Base-by-base conservation (phyloP, 371 early-diverging fungal species). In the Cokeromyces recurvatus region DNA sequence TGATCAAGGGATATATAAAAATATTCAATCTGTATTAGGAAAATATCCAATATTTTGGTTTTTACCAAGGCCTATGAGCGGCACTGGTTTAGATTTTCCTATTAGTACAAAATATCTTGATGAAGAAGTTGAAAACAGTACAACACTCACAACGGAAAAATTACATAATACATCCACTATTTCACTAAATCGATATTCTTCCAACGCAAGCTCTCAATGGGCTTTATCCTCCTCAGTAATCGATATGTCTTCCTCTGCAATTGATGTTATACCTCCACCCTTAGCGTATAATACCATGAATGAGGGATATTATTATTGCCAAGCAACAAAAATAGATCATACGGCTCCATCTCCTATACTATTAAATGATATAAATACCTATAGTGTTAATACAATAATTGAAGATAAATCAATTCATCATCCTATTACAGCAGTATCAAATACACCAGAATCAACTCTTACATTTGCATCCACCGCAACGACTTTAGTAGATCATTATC, bases 11-110 rank as follows among this genome's bases (percentile, higher is more conserved):
- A 48, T 78, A 5, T 55, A 75, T 46, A 71, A 75, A 37, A 97
- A 97, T 51, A 75, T 92, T 43, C 71, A 67, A 20, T 62, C 84
- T 15, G 87, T 94, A 11, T 81, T 97, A 45, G 97, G 97, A 3
- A 56, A 57, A 14, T 68, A 57, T 25, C 58, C 75, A 2, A 51
- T 78, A 38, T 64, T 92, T 9, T 94, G 93, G 94, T 69, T 85
- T 51, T 59, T 78, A 57, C 89, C 91, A 6, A 73, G 66, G 44
- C 60, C 46, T 3, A 77, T 81, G 63, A 37, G 51, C 0, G 93
- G 91, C 14, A 77, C 79, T 19, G 96, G 96, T 8, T 53, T 90
- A 14, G 57, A 66, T 23, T 92, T 82, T 59, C 74, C 83, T 4
- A 77, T 90, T 34, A 74, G 31, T 70, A 82, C 24, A 38, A 60